phyloP scores from a whole-genome alignment of 768 basidiomycete genomes.

The Pleurotus cornucopiae region DNA sequence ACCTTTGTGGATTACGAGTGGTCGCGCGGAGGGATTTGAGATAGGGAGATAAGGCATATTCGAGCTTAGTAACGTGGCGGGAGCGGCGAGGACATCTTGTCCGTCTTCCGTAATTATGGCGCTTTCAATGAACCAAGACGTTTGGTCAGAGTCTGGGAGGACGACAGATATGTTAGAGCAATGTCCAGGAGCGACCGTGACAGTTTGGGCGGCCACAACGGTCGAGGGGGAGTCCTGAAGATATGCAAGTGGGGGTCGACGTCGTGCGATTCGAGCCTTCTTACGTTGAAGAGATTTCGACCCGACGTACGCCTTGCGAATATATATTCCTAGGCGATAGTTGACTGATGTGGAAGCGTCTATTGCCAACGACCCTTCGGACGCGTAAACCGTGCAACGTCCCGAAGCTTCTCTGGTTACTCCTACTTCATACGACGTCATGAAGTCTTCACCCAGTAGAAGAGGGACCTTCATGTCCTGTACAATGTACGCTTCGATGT shows the following conservation, averaged over 20 bases:
- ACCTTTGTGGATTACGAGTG: slow-evolving; percentile 11
- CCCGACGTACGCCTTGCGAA: too few relatives aligned
- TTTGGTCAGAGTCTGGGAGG: neutral
- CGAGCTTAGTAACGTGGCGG: slow-evolving; percentile 12
- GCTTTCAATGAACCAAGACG: slow-evolving; percentile 15
- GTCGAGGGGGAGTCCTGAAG: too few relatives aligned
- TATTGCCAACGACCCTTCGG: neutral
- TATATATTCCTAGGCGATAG: slow-evolving; percentile 7
- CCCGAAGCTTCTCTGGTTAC: slow-evolving; percentile 10
- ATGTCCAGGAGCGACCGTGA: too few relatives aligned
- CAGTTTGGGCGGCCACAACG: too few relatives aligned
- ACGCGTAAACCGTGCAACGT: neutral
- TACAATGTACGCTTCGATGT: slow-evolving; percentile 20
- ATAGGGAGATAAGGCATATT: slow-evolving; percentile 10
- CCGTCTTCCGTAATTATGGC: slow-evolving; percentile 10
- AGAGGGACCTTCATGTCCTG: slow-evolving; percentile 21
- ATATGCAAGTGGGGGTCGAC: too few relatives aligned
- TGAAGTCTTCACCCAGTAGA: slow-evolving; percentile 25
- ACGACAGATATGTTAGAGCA: too few relatives aligned
- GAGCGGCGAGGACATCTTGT: slow-evolving; percentile 7
- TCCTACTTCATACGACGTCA: slow-evolving; percentile 16
- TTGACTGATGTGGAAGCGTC: slow-evolving; percentile 7
- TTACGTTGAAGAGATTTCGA: too few relatives aligned
- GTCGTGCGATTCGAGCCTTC: too few relatives aligned
- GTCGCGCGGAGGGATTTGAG: slow-evolving; percentile 11